Conservation (phyloP, 805 yeast species). For the Sugiyamaella boreocaroliniensis region DNA sequence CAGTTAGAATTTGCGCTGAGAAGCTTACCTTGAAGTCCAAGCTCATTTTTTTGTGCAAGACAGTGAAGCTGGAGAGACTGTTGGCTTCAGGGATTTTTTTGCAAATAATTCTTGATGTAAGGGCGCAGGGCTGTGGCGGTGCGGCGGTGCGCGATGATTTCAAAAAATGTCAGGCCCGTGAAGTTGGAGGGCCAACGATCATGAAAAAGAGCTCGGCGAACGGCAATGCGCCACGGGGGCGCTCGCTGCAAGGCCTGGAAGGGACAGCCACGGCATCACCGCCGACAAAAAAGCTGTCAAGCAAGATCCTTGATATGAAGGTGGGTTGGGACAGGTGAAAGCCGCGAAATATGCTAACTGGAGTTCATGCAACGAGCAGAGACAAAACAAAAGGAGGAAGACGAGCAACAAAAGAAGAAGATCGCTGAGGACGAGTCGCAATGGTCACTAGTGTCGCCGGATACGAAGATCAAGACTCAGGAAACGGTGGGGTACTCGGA, state of each 20-base stretch:
- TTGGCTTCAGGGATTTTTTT: slow-evolving; percentile 2
- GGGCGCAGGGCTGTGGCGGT: background rate
- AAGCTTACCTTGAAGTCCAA: slow-evolving; percentile 55
- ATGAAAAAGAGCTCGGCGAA: background rate
- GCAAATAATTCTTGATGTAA: background rate
- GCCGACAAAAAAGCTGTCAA: slow-evolving; percentile 41
- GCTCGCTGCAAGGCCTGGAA: slow-evolving; percentile 6
- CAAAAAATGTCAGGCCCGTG: background rate
- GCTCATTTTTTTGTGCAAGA: slow-evolving; percentile 45
- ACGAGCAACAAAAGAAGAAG: slow-evolving; percentile 22
- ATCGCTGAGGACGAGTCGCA: slow-evolving; percentile 22
- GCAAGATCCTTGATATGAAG: slow-evolving; percentile 80
- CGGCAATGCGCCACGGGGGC: background rate
- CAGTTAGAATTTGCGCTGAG: background rate
- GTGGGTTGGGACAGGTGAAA: slow-evolving; percentile 39
- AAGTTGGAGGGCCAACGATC: background rate
- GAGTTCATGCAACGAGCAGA: slow-evolving; percentile 26
- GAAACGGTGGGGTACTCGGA: slow-evolving; percentile 12
- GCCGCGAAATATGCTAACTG: background rate
- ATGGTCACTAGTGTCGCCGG: slow-evolving; percentile 14
- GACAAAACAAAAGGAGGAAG: slow-evolving; percentile 30
- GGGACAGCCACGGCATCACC: slow-evolving; percentile 14
- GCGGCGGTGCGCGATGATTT: background rate
- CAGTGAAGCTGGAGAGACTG: background rate
- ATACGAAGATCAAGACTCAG: background rate